Base-by-base conservation (phyloP, 1,284 basidiomycete genomes). In the Rhodotorula sp. region DNA sequence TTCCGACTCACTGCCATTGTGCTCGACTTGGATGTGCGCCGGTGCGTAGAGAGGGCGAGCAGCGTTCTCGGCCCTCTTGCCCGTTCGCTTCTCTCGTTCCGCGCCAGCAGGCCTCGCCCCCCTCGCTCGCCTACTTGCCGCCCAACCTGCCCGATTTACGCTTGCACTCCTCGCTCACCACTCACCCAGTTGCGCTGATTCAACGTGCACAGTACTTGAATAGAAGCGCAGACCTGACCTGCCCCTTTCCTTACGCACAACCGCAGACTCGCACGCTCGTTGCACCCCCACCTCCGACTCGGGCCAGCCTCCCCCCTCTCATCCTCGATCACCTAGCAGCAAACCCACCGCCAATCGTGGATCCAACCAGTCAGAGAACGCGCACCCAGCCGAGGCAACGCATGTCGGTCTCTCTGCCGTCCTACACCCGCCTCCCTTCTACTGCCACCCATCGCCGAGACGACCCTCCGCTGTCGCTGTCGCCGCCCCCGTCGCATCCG, bases 391-490 rank as follows among this genome's bases (percentile, higher is more conserved):
- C 53, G 15, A n/a, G 53, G n/a, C 24, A 26, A 26, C 53, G 53
- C 53, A 54, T 54, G 30, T 61, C 60, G n/a, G 51, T 42, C 53
- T 29, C 62, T 14, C 58, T 62, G 6, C 66, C 60, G 6, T 56
- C 66, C 18, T 67, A 62, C 60, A 8, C 33, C 1, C 54, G 54
- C 12, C 37, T 66, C n/a, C 53, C n/a, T 24, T 22, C 46, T 7
- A 26, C n/a, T 1, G 24, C 53, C 33, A 6, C 29, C 3, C 29
- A 26, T 30, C 33, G 60, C 49, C 42, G 67, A 1, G 54, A 60
- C 58, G 62, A 69, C 46, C 62, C 37, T 10, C 37, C 37, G 37
- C 37, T 42, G 37, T 42, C 37, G 37, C 37, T 42, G 7, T 42
- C 37, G 37, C 37, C 37, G 37, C 37, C 37, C 8, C 37, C 37